These are phyloP conservation scores for Phytophthora sp. DNA, from an alignment of 352 stramenopile genomes.

Conservation along the genomic window DNA sequence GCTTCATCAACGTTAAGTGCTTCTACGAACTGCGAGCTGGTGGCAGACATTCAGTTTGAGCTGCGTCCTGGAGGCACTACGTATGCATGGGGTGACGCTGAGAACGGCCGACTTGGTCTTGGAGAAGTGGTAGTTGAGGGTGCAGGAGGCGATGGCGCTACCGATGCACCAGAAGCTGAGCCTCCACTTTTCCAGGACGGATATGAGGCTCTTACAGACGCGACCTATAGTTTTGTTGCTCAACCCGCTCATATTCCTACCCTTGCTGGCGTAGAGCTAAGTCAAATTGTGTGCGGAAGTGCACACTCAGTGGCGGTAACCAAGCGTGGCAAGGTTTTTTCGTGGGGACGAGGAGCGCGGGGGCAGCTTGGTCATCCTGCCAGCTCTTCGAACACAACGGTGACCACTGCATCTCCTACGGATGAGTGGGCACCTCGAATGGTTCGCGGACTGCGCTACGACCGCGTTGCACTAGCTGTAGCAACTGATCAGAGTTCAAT, in stretches of 20 bases:
- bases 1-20: constrained; percentile 9
- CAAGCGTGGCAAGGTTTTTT: constrained; percentile 50
- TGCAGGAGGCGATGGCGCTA: not conserved
- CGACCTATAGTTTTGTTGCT: constrained; percentile 59
- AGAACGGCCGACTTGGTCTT: constrained; percentile 64
- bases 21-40: constrained; percentile 39
- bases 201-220: constrained; percentile 76
- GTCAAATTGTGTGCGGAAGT: constrained; percentile 51
- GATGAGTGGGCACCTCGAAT: constrained; percentile 54
- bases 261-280: constrained; percentile 57
- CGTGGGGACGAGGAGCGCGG: constrained; percentile 57
- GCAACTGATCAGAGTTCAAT: constrained; percentile 67
- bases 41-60: constrained; percentile 52
- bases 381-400: not conserved
- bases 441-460: constrained; percentile 57
- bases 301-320: constrained; percentile 68
- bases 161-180: not conserved
- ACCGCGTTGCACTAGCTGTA: constrained; percentile 49
- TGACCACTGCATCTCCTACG: not conserved
- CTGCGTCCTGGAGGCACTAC: constrained; percentile 56
- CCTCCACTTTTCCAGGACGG: constrained; percentile 52
- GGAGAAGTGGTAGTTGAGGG: constrained; percentile 23
- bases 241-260: constrained; percentile 43
- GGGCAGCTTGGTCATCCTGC: constrained; percentile 51
- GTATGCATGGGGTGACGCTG: constrained; percentile 69